phyloP scores from a whole-genome alignment of 2,329 filamentous ascomycete genomes.

The Neodidymelliopsis sp. region DNA sequence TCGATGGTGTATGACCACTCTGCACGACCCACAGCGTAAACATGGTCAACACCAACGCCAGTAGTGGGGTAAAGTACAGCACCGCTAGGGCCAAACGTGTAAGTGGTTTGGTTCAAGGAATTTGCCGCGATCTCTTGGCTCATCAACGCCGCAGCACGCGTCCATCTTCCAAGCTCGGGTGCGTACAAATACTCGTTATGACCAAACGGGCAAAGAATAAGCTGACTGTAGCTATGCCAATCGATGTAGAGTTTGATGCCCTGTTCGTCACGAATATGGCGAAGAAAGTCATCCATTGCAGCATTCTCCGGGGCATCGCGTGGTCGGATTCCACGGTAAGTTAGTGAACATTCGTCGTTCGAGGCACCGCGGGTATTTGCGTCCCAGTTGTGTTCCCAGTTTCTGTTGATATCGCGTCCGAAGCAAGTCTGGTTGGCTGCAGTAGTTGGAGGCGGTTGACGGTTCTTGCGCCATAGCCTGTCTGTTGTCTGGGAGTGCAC shows the following conservation, averaged over 20 bases:
- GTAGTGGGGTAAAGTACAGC: slow-evolving; percentile 65
- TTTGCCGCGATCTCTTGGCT: slow-evolving; percentile 60
- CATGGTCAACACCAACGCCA: slow-evolving; percentile 54
- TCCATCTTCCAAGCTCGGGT: slow-evolving; percentile 58
- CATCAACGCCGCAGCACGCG: slow-evolving; percentile 57
- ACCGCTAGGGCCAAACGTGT: slow-evolving; percentile 59
- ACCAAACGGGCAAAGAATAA: slow-evolving; percentile 66
- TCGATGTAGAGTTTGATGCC: slow-evolving; percentile 69
- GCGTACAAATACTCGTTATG: slow-evolving; percentile 61
- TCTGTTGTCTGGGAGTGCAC: slow-evolving; percentile 45
- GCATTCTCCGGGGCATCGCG: slow-evolving; percentile 41
- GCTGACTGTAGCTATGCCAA: slow-evolving; percentile 69
- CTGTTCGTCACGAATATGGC: slow-evolving; percentile 51
- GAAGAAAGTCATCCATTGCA: slow-evolving; percentile 56
- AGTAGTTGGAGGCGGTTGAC: slow-evolving; percentile 32
- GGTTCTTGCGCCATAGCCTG: slow-evolving; percentile 48
- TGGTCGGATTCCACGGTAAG: slow-evolving; percentile 40
- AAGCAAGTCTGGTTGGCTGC: slow-evolving; percentile 40
- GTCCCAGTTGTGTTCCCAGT: slow-evolving; percentile 44
- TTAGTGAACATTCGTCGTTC: slow-evolving; percentile 38
- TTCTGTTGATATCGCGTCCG: slow-evolving; percentile 46
- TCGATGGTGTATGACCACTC: slow-evolving; percentile 57
- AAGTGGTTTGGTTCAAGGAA: slow-evolving; percentile 40
- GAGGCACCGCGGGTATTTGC: slow-evolving; percentile 40
- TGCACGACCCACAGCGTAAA: slow-evolving; percentile 50